Conservation (phyloP, 805 yeast genomes). For the Wickerhamiella australiensis region DNA sequence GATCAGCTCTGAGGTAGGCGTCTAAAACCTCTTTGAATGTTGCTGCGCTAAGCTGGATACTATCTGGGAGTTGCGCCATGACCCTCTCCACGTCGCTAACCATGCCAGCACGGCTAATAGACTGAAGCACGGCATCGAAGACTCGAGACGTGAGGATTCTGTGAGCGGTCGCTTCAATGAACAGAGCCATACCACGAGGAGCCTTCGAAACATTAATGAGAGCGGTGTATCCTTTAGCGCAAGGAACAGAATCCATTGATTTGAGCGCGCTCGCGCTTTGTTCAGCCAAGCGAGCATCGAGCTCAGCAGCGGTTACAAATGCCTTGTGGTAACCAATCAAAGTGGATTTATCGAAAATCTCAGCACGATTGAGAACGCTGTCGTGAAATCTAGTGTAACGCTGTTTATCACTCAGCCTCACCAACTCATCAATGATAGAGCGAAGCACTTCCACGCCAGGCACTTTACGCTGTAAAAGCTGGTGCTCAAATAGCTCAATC, state of each 20-base stretch:
- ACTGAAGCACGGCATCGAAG: slow-evolving; percentile 13
- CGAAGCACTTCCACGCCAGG: slow-evolving; percentile 14
- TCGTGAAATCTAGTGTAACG: not conserved
- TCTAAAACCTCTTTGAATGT: slow-evolving; percentile 4
- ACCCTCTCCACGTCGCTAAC: not conserved
- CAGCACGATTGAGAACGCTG: not conserved
- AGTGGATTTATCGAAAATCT: not conserved
- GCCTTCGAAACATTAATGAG: slow-evolving; percentile 6
- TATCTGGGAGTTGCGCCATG: slow-evolving; percentile 1
- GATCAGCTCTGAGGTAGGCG: slow-evolving; percentile 4
- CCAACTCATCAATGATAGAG: slow-evolving; percentile 13
- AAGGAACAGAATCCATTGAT: slow-evolving; percentile 11
- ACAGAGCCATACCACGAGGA: slow-evolving; percentile 5
- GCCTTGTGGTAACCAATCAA: slow-evolving; percentile 7
- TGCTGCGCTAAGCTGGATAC: slow-evolving; percentile 1
- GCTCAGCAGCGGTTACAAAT: slow-evolving; percentile 6
- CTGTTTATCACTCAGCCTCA: not conserved
- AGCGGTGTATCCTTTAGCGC: slow-evolving; percentile 6
- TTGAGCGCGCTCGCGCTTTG: slow-evolving; percentile 7
- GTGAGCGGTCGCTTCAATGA: slow-evolving; percentile 16
- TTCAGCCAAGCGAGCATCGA: slow-evolving; percentile 6
- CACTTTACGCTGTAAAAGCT: slow-evolving; percentile 7
- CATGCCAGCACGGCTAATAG: slow-evolving; percentile 9
- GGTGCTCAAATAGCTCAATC: slow-evolving; percentile 14
- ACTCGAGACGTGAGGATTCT: slow-evolving; percentile 3